Evolutionary conservation across 2,329 filamentous ascomycete genomes (phyloP).

Genomic region (Fusarium illudens): DNA sequence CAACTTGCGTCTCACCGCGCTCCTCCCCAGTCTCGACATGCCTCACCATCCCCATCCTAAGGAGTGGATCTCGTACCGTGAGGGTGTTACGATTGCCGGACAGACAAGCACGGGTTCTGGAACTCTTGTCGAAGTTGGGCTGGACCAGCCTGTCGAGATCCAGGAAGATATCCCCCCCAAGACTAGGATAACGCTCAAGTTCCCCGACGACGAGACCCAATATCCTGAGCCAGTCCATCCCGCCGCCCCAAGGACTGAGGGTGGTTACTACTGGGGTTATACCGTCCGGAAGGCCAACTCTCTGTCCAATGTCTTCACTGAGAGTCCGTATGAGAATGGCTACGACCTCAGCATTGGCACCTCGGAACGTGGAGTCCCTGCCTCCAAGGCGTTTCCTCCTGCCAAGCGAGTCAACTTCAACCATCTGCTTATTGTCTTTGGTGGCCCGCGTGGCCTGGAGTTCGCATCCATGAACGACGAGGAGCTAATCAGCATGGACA

Average conservation of each 20-base stretch:
- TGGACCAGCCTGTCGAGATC: constrained; percentile 65
- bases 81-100: constrained; percentile 72
- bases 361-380: constrained; percentile 74
- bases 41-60: constrained; percentile 80
- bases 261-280: constrained; percentile 90
- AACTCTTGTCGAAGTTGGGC: constrained; percentile 67
- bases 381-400: constrained; percentile 56
- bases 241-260: constrained; percentile 73
- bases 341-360: constrained; percentile 88
- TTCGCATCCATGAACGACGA: constrained; percentile 72
- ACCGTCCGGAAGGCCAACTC: constrained; percentile 70
- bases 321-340: constrained; percentile 76
- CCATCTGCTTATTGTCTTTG: constrained; percentile 81
- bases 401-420: constrained; percentile 62
- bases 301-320: constrained; percentile 79
- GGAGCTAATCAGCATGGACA: constrained; percentile 65
- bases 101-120: constrained; percentile 52
- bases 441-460: constrained; percentile 82
- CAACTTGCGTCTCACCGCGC: constrained; percentile 76
- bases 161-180: constrained; percentile 70
- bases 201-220: constrained; percentile 59
- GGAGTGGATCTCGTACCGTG: constrained; percentile 82
- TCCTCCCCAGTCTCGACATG: constrained; percentile 81
- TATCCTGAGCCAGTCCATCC: constrained; percentile 71
- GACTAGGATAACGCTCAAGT: constrained; percentile 77